These are phyloP conservation scores for Pythium vanterpoolii DNA, from an alignment of 352 stramenopile genomes.

Conservation along the genomic window DNA sequence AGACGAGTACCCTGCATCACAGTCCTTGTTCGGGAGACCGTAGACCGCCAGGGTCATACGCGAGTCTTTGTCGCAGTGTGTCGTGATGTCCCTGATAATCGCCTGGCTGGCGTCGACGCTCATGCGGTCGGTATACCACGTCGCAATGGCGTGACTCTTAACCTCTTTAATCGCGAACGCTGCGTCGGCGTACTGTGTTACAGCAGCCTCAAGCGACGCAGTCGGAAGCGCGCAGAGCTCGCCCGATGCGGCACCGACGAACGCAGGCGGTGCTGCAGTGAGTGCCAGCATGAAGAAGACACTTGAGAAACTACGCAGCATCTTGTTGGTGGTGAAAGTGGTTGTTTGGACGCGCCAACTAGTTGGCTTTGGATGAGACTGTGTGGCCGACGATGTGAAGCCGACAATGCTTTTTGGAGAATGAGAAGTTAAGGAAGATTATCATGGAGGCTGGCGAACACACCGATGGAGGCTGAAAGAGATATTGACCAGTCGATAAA, in stretches of 20 bases:
- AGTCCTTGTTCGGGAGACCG: slow-evolving; percentile 72
- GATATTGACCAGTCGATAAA: too few species aligned
- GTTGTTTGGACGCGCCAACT: too few species aligned
- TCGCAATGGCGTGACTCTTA: slow-evolving; percentile 53
- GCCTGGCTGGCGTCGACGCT: slow-evolving; percentile 33
- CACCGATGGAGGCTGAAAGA: too few species aligned
- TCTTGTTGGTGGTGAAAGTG: background rate
- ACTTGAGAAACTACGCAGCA: slow-evolving; percentile 12
- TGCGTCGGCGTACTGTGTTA: slow-evolving; percentile 33
- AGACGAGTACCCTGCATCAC: slow-evolving; percentile 43
- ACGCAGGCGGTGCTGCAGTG: background rate
- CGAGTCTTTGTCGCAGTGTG: slow-evolving; percentile 33
- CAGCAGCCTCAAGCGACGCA: slow-evolving; percentile 41
- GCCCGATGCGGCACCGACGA: slow-evolving; percentile 18
- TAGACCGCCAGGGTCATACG: slow-evolving; percentile 64
- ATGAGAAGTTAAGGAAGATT: too few species aligned
- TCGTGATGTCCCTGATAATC: slow-evolving; percentile 27
- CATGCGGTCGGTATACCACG: slow-evolving; percentile 62
- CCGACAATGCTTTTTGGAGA: background rate
- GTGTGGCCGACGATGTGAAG: background rate
- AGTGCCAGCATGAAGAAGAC: slow-evolving; percentile 6
- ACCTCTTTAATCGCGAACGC: slow-evolving; percentile 47
- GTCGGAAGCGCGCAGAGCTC: slow-evolving; percentile 50
- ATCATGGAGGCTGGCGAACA: too few species aligned
- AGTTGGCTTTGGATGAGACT: too few species aligned